Evolutionary conservation across 768 basidiomycete species (phyloP), one percentile per base, ranked within the genome.

Genomic region (Tulasnella calospora): DNA sequence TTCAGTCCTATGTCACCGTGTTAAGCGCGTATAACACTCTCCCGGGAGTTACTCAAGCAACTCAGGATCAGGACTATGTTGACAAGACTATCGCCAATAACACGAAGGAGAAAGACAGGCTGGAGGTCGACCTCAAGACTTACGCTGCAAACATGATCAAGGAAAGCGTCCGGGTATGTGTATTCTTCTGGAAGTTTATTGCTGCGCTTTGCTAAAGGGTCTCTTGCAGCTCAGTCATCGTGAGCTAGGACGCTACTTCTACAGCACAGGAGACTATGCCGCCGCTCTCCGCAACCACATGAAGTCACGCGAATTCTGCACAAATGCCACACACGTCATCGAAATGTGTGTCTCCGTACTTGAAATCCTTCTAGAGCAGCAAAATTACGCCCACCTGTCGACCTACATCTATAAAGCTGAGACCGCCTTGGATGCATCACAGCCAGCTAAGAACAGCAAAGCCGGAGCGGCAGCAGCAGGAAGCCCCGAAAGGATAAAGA

Each of bases 361-460:
- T 2, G 93, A 94, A 88, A 94, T 96, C 47, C 88, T 95, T 55
- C 88, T 96, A 79, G 94, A 96, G 85, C 92, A 94, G 84, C 87
- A 89, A 79, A 94, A 94, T 84, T 96, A 95, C 84, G 86, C 92
- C 2, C 94, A 95, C 82, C 88, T 98, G 46, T 88, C 92, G 10
- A 95, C 93, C n/a, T 96, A 98, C 83, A 90, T 98, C 38, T 94
- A 92, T 89, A 98, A 98, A 84, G 95, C 95, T n/a, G 96, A 98
- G 79, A 91, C 94, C 0, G 93, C 94, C 0, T 87, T 98, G 35
- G 95, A 97, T 55, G 89, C 90, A 3, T 70, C 79, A 8, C 77
- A 76, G 30, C 44, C 69, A 0, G 47, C 41, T n/a, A 71, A 46
- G 41, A 44, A 36, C 35, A 67, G 57, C 21, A 77, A 73, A 57